phyloP scores from a whole-genome alignment of 2,329 filamentous ascomycete species.

The Aspergillus sp. region DNA sequence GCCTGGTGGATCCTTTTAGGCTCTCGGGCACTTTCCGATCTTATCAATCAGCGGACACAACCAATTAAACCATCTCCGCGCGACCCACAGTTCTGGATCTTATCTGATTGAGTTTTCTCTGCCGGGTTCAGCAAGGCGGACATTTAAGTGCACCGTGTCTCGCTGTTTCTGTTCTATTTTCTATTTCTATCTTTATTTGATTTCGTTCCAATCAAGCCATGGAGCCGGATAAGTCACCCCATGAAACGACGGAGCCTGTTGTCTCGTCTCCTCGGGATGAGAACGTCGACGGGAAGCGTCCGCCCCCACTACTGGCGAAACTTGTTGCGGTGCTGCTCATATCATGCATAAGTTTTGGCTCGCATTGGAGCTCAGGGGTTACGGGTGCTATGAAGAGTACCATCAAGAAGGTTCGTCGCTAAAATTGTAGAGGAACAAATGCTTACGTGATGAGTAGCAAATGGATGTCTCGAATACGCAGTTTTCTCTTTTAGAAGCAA shows the following conservation, averaged over 20 bases:
- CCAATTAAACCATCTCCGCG: neutral
- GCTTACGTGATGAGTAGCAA: constrained; percentile 31
- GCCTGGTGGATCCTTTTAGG: neutral
- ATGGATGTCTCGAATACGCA: constrained; percentile 61
- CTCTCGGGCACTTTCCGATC: neutral
- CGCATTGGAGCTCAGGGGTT: constrained; percentile 61
- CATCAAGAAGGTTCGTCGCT: constrained; percentile 52
- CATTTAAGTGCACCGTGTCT: neutral
- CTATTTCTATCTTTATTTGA: neutral
- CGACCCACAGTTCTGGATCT: neutral
- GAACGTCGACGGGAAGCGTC: constrained; percentile 14
- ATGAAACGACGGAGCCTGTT: neutral
- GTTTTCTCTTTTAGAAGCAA: constrained; percentile 59
- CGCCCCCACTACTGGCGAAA: constrained; percentile 33
- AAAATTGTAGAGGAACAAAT: neutral
- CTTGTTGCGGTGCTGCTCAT: constrained; percentile 48
- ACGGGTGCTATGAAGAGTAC: constrained; percentile 63
- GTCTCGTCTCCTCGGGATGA: neutral
- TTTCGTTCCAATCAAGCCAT: neutral
- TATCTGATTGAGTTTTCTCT: neutral
- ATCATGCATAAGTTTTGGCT: constrained; percentile 57
- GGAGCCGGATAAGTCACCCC: neutral
- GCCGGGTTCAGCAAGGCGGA: no score
- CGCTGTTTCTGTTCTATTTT: no score
- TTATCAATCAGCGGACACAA: neutral